Conservation (phyloP, 495 filamentous ascomycete genomes). For the Aspergillus conjunctus region DNA sequence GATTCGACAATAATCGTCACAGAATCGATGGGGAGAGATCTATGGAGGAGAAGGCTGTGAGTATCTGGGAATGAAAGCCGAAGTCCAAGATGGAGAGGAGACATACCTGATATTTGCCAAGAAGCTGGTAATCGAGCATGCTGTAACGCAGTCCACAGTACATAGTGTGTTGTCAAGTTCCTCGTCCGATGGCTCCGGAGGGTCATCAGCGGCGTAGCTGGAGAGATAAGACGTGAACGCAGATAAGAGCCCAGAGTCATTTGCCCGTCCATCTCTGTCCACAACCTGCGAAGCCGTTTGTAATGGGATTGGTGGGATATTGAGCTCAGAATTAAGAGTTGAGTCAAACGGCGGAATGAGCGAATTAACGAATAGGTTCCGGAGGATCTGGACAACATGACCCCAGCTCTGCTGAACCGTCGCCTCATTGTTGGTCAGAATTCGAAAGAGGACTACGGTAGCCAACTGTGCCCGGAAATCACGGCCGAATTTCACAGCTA, state of each 20-base stretch:
- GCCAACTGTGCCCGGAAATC: conserved; percentile 93
- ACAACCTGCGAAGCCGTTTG: conserved; percentile 92
- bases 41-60: conserved; percentile 33
- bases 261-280: conserved; percentile 75
- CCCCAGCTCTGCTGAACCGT: conserved; percentile 80
- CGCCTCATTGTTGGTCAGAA: conserved; percentile 80
- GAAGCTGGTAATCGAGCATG: conserved; percentile 81
- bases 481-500: conserved; percentile 93
- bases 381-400: conserved; percentile 83
- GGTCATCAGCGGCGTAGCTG: conserved; percentile 98
- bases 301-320: conserved; percentile 81
- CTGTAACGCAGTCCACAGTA: conserved; percentile 91
- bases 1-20: conserved; percentile 70
- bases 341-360: conserved; percentile 84
- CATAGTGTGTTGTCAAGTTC: conserved; percentile 94
- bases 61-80: background rate
- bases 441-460: conserved; percentile 88
- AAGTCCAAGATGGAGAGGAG: background rate
- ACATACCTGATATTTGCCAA: conserved; percentile 82
- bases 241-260: conserved; percentile 83
- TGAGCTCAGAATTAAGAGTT: conserved; percentile 66
- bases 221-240: conserved; percentile 95
- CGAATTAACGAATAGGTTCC: conserved; percentile 96
- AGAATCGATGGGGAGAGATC: conserved; percentile 67
- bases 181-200: conserved; percentile 94